These are phyloP conservation scores for Phytophthora meadii DNA, from an alignment of 352 stramenopile genomes.

Conservation along the genomic window DNA sequence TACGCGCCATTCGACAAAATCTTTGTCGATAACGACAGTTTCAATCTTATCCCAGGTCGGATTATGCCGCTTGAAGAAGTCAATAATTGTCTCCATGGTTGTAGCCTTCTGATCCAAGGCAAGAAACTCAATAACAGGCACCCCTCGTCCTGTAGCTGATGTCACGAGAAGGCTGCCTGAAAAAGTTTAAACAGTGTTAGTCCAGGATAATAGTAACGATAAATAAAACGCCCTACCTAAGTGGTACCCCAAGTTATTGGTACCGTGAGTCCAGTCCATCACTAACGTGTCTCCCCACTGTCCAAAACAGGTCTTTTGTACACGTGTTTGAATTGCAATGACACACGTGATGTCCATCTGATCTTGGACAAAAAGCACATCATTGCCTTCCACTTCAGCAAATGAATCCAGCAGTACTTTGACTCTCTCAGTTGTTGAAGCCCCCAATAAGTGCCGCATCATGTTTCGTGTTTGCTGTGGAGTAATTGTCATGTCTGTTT, in stretches of 20 bases:
- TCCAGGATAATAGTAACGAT: too few species aligned
- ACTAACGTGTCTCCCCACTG: background rate
- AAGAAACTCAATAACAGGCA: slow-evolving; percentile 33
- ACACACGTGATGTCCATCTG: slow-evolving; percentile 1
- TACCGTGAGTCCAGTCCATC: slow-evolving; percentile 4
- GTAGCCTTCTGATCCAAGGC: slow-evolving; percentile 20
- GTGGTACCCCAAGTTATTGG: slow-evolving; percentile 2
- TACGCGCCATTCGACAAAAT: slow-evolving; percentile 19
- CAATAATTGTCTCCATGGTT: slow-evolving; percentile 16
- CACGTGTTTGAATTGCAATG: background rate
- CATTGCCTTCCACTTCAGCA: slow-evolving; percentile 10
- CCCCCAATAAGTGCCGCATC: slow-evolving; percentile 6
- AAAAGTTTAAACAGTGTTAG: too few species aligned
- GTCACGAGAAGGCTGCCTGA: slow-evolving; percentile 26
- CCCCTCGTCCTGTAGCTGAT: slow-evolving; percentile 16
- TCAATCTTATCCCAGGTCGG: background rate
- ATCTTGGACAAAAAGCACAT: slow-evolving; percentile 1
- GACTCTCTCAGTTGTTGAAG: background rate
- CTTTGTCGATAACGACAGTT: slow-evolving; percentile 26
- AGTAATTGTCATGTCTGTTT: slow-evolving; percentile 8
- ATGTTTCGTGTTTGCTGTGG: slow-evolving; percentile 18
- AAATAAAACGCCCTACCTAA: slow-evolving; percentile 1
- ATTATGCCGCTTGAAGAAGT: slow-evolving; percentile 8
- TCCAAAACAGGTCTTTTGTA: background rate
- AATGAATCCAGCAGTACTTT: slow-evolving; percentile 5